Base-by-base conservation (phyloP, 345 rosid genomes). In the Brassica rapa region DNA sequence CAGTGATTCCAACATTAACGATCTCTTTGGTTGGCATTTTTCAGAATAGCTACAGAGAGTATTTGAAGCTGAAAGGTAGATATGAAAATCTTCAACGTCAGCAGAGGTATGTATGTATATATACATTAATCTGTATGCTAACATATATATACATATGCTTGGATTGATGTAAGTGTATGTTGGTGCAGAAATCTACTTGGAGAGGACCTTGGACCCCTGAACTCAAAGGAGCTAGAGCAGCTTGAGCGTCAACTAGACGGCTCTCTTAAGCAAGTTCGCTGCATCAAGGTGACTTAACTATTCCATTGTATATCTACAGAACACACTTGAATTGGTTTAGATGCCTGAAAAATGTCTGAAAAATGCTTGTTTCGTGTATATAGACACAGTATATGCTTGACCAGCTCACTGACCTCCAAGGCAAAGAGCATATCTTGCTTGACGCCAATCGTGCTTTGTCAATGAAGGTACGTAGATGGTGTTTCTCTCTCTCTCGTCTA, bases 351-450 rank as follows among this genome's bases (percentile, higher is more conserved):
- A 19, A 33, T 15, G 21, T 43, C 16, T 79, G 33, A 70, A 63
- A 53, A 12, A 71, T 77, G 35, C 25, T 66, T 62, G 66, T 68
- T 24, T 53, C 30, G 60, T 75, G 77, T 86, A 62, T 75, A 75
- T 87, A 95, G 99, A 95, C 94, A 39, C 99, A 93, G 79, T 88
- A 49, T 51, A 90, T 93, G 98, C 93, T 95, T 56, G 99, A 95
- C 81, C 98, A 93, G 82, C 94, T 95, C 30, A 66, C 88, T 71
- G 97, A 95, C 87, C 96, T 95, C 77, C 98, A 93, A 80, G 87
- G 80, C 74, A 93, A 91, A 92, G 99, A 91, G 72, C 94, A 93
- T 27, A 59, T 89, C 81, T 66, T 95, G 81, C 85, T 93, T 65
- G 98, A 95, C 81, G 86, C 99, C 51, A 95, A 95, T 70, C 86